Conservation (phyloP, 2,329 filamentous ascomycete genomes). For the Coniella lustricola region DNA sequence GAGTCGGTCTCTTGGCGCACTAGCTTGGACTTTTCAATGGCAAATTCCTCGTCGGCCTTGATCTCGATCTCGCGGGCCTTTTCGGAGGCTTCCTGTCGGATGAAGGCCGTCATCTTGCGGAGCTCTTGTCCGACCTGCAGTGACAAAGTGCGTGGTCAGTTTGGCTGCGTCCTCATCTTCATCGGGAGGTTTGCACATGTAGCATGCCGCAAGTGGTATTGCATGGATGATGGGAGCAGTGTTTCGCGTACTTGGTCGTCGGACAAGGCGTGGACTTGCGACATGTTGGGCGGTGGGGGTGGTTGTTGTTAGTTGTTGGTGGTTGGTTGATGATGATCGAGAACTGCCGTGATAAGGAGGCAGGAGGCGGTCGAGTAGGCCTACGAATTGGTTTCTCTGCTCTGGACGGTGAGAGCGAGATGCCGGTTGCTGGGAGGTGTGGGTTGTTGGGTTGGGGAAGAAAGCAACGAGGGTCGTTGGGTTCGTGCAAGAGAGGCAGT, state of each 20-base stretch:
- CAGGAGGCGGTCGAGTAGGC: not conserved
- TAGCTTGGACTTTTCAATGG: slow-evolving; percentile 97
- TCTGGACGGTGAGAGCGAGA: not conserved
- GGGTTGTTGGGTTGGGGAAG: not conserved
- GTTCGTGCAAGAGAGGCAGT: slow-evolving; percentile 1
- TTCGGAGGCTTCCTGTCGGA: slow-evolving; percentile 95
- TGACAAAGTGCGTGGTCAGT: slow-evolving; percentile 12
- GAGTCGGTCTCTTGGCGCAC: slow-evolving; percentile 89
- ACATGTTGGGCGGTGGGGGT: slow-evolving; percentile 57
- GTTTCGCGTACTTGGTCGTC: slow-evolving; percentile 77
- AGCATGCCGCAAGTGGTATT: too few relatives aligned
- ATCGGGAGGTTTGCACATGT: not conserved
- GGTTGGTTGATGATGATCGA: too few relatives aligned
- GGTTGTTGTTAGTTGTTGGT: too few relatives aligned
- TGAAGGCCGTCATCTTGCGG: slow-evolving; percentile 99
- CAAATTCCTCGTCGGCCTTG: slow-evolving; percentile 98
- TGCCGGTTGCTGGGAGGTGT: not conserved
- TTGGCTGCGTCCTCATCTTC: slow-evolving; percentile 7
- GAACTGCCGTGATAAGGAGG: slow-evolving; percentile 14
- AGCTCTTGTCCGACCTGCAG: slow-evolving; percentile 89
- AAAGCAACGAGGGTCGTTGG: not conserved
- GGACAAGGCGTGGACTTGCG: slow-evolving; percentile 87
- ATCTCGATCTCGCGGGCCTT: slow-evolving; percentile 96
- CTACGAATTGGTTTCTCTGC: slow-evolving; percentile 5
- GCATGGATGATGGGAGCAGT: not conserved